phyloP scores from a whole-genome alignment of 306 rosid species.

The Arachis hypogaea region DNA sequence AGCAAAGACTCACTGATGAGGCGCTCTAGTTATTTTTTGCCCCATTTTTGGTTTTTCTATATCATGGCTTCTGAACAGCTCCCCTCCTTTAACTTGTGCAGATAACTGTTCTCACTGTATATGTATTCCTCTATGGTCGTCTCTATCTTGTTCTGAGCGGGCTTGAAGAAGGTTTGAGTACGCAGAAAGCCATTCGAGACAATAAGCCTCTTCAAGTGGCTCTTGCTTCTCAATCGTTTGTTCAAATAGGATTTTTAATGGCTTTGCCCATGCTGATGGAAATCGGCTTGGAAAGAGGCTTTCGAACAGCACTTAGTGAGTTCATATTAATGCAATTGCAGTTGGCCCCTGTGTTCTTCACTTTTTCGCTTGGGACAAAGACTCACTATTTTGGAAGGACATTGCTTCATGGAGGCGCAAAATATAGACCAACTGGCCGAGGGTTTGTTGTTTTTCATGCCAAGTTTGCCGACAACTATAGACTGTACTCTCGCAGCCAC shows the following conservation, averaged over 20 bases:
- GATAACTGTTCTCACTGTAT: slow-evolving; percentile 56
- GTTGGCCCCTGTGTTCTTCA: slow-evolving; percentile 59
- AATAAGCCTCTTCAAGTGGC: slow-evolving; percentile 64
- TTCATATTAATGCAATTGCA: slow-evolving; percentile 58
- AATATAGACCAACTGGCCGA: slow-evolving; percentile 58
- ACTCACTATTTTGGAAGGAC: slow-evolving; percentile 64
- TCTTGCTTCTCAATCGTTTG: slow-evolving; percentile 56
- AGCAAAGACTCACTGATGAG: slow-evolving; percentile 2
- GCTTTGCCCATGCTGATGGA: slow-evolving; percentile 63
- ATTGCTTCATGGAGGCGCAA: slow-evolving; percentile 58
- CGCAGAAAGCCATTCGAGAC: slow-evolving; percentile 47
- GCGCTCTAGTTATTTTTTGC: not conserved
- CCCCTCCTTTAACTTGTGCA: slow-evolving; percentile 37
- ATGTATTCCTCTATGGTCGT: slow-evolving; percentile 57
- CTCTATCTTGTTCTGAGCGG: slow-evolving; percentile 61
- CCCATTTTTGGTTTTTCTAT: not conserved
- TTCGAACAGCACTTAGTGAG: slow-evolving; percentile 58
- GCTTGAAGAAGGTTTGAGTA: slow-evolving; percentile 54
- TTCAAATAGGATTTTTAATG: slow-evolving; percentile 54
- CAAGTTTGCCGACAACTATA: slow-evolving; percentile 57
- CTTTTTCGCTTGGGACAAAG: slow-evolving; percentile 58
- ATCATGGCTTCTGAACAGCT: slow-evolving; percentile 22
- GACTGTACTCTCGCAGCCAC: slow-evolving; percentile 61
- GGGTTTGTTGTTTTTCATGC: slow-evolving; percentile 65
- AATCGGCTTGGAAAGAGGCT: slow-evolving; percentile 63